These are phyloP conservation scores for Tuctoria greenei DNA, from an alignment of 176 grass and related monocot species.

Conservation along the genomic window DNA sequence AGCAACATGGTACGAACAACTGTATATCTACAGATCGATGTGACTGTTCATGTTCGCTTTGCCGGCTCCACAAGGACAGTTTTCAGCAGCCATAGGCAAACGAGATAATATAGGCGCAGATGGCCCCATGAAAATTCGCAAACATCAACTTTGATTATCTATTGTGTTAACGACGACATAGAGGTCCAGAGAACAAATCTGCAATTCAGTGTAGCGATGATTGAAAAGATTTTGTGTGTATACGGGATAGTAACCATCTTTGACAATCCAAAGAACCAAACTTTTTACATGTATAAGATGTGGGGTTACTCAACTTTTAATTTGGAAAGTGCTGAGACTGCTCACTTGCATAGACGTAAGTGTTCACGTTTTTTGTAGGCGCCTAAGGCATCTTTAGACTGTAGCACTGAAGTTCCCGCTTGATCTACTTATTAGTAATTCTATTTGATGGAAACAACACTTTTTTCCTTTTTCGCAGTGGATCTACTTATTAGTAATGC, in stretches of 20 bases:
- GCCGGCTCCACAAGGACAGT: conserved; percentile 27
- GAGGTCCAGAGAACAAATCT: background rate
- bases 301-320: background rate
- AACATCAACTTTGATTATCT: conserved; percentile 19
- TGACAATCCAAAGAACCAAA: background rate
- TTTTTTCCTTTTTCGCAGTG: too few species aligned
- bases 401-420: too few species aligned
- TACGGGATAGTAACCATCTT: background rate
- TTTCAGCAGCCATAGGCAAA: conserved; percentile 19
- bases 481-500: too few species aligned
- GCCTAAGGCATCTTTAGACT: too few species aligned
- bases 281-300: background rate
- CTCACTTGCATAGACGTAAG: too few species aligned
- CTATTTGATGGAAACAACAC: too few species aligned
- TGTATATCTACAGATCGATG: conserved; percentile 15
- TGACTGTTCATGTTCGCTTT: conserved; percentile 35
- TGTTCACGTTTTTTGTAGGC: too few species aligned
- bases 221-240: background rate
- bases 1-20: background rate
- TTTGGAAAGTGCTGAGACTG: background rate
- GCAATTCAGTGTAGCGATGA: conserved; percentile 20
- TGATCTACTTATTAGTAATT: too few species aligned
- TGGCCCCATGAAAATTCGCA: conserved; percentile 9
- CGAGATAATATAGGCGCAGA: background rate
- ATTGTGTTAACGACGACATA: conserved; percentile 25